Conservation (phyloP, 331 rosid genomes). For the Rhamnella rubrinervis region DNA sequence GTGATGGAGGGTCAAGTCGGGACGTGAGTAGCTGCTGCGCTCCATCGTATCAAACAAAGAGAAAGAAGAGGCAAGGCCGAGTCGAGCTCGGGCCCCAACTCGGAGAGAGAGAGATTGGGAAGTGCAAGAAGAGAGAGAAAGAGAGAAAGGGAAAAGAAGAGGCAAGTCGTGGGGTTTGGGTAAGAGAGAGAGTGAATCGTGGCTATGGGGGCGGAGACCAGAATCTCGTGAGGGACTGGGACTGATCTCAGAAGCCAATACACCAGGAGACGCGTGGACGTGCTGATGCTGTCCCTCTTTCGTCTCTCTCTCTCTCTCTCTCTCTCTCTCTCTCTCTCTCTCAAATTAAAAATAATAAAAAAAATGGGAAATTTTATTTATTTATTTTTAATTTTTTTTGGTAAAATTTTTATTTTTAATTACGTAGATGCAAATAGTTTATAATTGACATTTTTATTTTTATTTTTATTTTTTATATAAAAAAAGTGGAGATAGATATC, state of each 20-base stretch:
- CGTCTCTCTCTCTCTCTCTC: background rate
- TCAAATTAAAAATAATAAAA: background rate
- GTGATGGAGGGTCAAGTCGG: conserved; percentile 28
- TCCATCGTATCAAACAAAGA: conserved; percentile 27
- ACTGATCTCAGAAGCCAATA: conserved; percentile 24
- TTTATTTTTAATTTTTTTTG: too few species aligned
- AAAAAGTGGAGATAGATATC: too few species aligned
- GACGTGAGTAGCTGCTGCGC: conserved; percentile 15
- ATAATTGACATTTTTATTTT: too few species aligned
- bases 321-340: background rate
- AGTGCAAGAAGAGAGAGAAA: background rate
- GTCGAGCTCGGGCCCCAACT: background rate
- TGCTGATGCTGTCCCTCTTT: conserved; percentile 16
- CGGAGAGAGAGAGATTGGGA: background rate
- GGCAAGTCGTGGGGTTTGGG: background rate
- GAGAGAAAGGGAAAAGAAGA: background rate
- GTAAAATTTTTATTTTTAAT: background rate
- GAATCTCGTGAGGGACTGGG: conserved; percentile 34
- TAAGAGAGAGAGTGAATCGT: background rate
- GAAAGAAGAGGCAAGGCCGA: conserved; percentile 6
- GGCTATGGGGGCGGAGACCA: conserved; percentile 27
- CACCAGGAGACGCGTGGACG: conserved; percentile 46
- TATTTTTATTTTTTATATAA: too few species aligned
- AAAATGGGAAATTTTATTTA: too few species aligned
- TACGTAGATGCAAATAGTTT: background rate